A percentile compares a stretch with the other conserved stretches of the same genome.
Evolutionary conservation across 2,329 filamentous ascomycete genomes (phyloP).

Genomic region (Sphaerulina musiva): DNA sequence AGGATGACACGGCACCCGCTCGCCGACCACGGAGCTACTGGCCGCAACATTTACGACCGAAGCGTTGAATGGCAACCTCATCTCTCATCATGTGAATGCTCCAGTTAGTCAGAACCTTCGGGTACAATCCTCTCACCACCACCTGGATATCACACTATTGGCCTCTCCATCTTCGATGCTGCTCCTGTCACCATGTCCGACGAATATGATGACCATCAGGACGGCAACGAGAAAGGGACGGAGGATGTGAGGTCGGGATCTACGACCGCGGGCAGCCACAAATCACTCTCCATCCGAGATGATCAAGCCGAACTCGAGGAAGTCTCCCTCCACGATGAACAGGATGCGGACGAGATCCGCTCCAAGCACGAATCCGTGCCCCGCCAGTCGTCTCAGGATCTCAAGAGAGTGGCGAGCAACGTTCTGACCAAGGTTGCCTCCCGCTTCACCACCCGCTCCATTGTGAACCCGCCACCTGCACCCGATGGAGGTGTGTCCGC

Average conservation of each 20-base stretch:
- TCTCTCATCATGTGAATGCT: neutral
- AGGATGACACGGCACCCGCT: neutral
- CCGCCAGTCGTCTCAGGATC: constrained; percentile 17
- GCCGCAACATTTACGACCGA: neutral
- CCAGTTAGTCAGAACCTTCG: neutral
- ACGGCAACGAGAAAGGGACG: constrained; percentile 7
- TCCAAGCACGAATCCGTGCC: neutral
- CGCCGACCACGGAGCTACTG: neutral
- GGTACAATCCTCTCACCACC: neutral
- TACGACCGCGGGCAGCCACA: neutral
- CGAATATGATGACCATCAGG: neutral
- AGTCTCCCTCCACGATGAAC: neutral
- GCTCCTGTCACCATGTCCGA: neutral
- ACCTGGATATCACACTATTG: neutral
- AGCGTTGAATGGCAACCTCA: neutral
- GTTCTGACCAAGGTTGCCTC: constrained; percentile 32
- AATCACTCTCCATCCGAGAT: neutral
- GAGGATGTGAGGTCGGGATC: neutral
- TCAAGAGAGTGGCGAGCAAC: constrained; percentile 27
- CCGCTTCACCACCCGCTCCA: constrained; percentile 32
- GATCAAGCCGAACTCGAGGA: neutral
- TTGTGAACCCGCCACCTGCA: constrained; percentile 34
- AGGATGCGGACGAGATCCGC: constrained; percentile 12
- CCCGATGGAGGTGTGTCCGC: constrained; percentile 40
- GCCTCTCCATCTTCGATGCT: neutral